These are phyloP conservation scores for Candida buenavistaensis DNA, from an alignment of 1,139 yeast species.

Conservation along the genomic window DNA sequence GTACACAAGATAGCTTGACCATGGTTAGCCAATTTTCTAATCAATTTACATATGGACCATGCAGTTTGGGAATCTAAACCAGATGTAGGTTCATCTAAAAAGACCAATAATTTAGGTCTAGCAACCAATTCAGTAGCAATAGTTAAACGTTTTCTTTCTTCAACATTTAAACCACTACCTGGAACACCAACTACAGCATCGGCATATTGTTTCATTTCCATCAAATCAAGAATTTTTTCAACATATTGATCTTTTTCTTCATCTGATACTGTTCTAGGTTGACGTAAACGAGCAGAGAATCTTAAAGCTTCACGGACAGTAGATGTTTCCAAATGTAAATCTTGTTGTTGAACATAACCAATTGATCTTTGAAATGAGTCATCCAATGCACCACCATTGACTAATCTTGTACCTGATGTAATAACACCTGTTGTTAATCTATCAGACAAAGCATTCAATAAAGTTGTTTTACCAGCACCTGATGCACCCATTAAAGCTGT, in stretches of 20 bases:
- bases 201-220: conserved; percentile 25
- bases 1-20: conserved; percentile 47
- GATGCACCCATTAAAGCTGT: conserved; percentile 34
- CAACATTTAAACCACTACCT: conserved; percentile 43
- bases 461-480: conserved; percentile 38
- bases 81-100: conserved; percentile 41
- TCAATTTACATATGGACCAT: conserved; percentile 44
- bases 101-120: conserved; percentile 36
- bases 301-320: conserved; percentile 40
- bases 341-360: conserved; percentile 44
- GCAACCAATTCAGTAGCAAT: conserved; percentile 45
- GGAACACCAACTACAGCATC: conserved; percentile 44
- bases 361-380: conserved; percentile 41
- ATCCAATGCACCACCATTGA: conserved; percentile 32
- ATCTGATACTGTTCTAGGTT: conserved; percentile 27
- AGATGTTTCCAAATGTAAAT: conserved; percentile 36
- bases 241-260: conserved; percentile 36
- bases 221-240: conserved; percentile 35
- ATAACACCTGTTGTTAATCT: conserved; percentile 35
- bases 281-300: conserved; percentile 39
- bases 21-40: conserved; percentile 42
- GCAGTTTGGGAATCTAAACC: conserved; percentile 47
- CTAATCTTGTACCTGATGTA: conserved; percentile 36
- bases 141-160: conserved; percentile 38
- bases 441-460: conserved; percentile 33